phyloP scores from a whole-genome alignment of 2,329 filamentous ascomycete species.

The Mycogone perniciosa region DNA sequence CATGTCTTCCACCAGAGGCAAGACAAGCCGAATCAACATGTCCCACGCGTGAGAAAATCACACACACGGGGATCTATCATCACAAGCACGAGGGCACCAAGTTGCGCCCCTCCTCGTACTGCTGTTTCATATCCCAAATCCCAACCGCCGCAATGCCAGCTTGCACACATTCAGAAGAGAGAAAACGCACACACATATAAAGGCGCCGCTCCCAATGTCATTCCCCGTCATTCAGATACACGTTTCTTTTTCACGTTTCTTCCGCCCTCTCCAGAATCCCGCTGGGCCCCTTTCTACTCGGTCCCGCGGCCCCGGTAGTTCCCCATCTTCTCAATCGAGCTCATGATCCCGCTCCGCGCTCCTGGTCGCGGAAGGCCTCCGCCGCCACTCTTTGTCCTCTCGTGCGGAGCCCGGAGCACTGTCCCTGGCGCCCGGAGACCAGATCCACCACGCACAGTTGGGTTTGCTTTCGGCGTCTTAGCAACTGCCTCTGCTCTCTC shows the following conservation, averaged over 20 bases:
- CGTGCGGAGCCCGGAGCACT: conserved; percentile 37
- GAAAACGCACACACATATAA: neutral
- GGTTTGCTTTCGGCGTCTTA: conserved; percentile 41
- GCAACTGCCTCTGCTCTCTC: conserved; percentile 19
- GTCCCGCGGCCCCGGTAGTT: conserved; percentile 44
- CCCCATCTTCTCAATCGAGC: conserved; percentile 83
- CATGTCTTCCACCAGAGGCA: no score
- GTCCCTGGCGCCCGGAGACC: conserved; percentile 55
- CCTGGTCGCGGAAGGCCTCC: conserved; percentile 45
- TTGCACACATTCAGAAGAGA: neutral
- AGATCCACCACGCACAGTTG: conserved; percentile 19
- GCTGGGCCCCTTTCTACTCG: conserved; percentile 16
- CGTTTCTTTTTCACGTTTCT: neutral
- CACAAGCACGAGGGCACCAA: no score
- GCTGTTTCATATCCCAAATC: neutral
- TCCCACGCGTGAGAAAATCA: no score
- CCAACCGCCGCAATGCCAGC: neutral
- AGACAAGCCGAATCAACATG: no score
- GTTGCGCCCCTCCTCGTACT: no score
- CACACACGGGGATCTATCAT: no score
- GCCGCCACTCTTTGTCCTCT: conserved; percentile 38
- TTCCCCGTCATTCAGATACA: neutral
- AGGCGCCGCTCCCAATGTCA: no score
- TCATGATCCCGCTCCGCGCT: conserved; percentile 67
- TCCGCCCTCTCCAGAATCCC: neutral